These are phyloP conservation scores for Noccaea bulbosa DNA, from an alignment of 345 rosid genomes.

Conservation along the genomic window DNA sequence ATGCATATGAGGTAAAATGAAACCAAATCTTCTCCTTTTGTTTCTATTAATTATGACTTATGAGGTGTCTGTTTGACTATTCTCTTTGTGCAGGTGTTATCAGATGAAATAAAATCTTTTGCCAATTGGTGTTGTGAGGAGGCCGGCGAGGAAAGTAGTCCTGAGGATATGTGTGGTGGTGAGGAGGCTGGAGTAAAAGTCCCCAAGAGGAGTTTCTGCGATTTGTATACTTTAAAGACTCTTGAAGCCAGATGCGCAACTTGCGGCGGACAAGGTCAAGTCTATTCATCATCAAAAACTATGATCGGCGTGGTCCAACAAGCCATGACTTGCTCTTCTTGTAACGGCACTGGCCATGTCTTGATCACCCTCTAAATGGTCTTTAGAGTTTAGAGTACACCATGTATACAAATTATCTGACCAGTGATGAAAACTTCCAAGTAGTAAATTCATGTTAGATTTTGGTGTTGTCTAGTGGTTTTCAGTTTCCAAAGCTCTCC, in stretches of 20 bases:
- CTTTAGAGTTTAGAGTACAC: too few species aligned
- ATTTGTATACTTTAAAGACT: conserved; percentile 9
- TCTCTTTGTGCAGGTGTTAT: conserved; percentile 47
- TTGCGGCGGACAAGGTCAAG: conserved; percentile 98
- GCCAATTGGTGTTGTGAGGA: too few species aligned
- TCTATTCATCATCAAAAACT: conserved; percentile 78
- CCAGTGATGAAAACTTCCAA: not conserved
- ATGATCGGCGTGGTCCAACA: conserved; percentile 94
- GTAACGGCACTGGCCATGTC: conserved; percentile 64
- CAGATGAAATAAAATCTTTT: conserved; percentile 86
- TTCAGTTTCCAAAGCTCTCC: not conserved
- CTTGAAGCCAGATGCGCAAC: conserved; percentile 57
- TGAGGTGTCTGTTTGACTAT: not conserved
- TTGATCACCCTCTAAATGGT: too few species aligned
- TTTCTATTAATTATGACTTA: not conserved
- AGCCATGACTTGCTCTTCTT: conserved; percentile 82
- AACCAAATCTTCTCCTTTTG: not conserved
- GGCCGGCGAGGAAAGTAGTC: too few species aligned
- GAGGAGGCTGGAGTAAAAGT: conserved; percentile 60
- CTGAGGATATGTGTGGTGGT: conserved; percentile 53
- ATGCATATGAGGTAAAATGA: conserved; percentile 84
- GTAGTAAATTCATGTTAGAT: too few species aligned
- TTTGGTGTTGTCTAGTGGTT: too few species aligned
- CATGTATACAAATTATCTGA: not conserved
- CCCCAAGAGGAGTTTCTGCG: not conserved